A percentile compares a stretch with the other conserved stretches of the same genome.
Conservation (phyloP, 1,284 basidiomycete species). For the Lentinula novae-zelandiae region DNA sequence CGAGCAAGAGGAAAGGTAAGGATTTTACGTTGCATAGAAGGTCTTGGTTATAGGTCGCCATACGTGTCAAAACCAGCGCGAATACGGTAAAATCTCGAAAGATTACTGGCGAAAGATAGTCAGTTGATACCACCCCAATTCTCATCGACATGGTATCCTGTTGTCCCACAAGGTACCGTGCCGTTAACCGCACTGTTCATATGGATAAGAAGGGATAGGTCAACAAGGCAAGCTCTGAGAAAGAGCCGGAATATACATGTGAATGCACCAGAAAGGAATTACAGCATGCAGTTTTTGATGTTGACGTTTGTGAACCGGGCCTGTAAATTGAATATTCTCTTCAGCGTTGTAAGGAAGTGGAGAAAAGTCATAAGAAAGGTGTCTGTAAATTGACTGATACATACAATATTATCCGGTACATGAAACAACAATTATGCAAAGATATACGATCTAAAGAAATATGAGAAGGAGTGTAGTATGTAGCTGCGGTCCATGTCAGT, state of each 20-base stretch:
- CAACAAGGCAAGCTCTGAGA: constrained; percentile 5
- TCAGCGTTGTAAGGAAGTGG: neutral
- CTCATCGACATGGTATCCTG: neutral
- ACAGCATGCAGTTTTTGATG: neutral
- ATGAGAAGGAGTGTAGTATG: constrained; percentile 22
- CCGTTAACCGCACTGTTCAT: constrained; percentile 4
- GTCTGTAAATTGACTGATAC: constrained; percentile 19
- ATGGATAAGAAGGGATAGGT: constrained; percentile 1
- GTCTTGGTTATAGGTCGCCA: constrained; percentile 9
- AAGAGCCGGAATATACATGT: constrained; percentile 2
- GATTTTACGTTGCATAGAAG: neutral
- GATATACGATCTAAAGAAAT: constrained; percentile 21
- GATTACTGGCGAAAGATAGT: constrained; percentile 13
- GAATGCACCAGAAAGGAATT: constrained; percentile 1
- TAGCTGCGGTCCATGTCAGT: constrained; percentile 11
- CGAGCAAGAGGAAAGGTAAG: neutral
- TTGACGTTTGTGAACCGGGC: neutral
- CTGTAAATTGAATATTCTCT: neutral
- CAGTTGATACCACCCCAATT: constrained; percentile 5
- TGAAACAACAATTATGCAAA: constrained; percentile 26
- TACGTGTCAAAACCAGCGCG: constrained; percentile 13
- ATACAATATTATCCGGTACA: constrained; percentile 31
- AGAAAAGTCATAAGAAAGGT: neutral
- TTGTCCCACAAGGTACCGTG: constrained; percentile 1
- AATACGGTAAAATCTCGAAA: constrained; percentile 18